Evolutionary conservation across 2,329 filamentous ascomycete species (phyloP).

Genomic region (Diaporthe sp.): DNA sequence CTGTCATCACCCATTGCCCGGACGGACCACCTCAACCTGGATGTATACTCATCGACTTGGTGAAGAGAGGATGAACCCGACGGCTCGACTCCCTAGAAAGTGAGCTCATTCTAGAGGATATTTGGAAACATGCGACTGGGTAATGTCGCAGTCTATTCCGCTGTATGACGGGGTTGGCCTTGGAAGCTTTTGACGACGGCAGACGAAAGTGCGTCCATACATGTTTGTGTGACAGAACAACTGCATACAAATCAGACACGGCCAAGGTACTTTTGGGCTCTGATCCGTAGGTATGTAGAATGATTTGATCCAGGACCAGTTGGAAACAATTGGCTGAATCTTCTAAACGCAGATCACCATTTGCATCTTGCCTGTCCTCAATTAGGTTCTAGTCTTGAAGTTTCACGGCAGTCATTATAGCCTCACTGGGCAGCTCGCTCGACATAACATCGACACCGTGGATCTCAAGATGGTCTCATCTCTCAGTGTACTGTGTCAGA

Average conservation of each 20-base stretch:
- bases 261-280: not conserved
- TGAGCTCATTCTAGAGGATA: not conserved
- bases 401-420: not conserved
- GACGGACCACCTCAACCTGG: not conserved
- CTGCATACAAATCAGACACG: not conserved
- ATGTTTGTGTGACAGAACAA: not conserved
- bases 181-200: not conserved
- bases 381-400: not conserved
- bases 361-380: not conserved
- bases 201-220: not conserved
- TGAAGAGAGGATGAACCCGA: not conserved
- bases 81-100: no score
- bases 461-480: not conserved
- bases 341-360: not conserved
- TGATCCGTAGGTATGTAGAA: not conserved
- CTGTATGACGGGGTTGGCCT: not conserved
- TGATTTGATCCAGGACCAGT: not conserved
- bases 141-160: not conserved
- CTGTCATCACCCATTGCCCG: no score
- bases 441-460: not conserved
- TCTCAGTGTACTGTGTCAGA: not conserved
- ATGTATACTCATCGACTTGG: not conserved
- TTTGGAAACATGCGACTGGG: not conserved
- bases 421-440: not conserved
- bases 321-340: not conserved